These are phyloP conservation scores for Colletotrichum euphorbiae DNA, from an alignment of 2,329 filamentous ascomycete species.

Conservation along the genomic window DNA sequence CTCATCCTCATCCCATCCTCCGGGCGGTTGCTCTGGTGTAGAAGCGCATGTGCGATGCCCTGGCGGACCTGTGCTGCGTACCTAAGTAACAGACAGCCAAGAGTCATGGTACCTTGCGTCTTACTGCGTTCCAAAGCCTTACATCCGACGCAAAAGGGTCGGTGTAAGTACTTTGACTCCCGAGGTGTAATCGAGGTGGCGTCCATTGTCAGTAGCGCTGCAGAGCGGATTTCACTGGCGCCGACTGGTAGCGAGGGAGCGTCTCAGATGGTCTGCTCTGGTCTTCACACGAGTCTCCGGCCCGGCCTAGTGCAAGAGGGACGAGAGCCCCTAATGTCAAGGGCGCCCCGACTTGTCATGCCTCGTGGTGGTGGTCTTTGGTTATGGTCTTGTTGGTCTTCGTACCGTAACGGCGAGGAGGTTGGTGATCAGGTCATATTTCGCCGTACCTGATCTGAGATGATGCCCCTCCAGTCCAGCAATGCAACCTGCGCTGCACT, in stretches of 20 bases:
- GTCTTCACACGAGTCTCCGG: slow-evolving; percentile 30
- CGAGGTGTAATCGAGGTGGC: slow-evolving; percentile 24
- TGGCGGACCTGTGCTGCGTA: background rate
- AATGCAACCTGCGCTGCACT: slow-evolving; percentile 9
- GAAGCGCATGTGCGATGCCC: background rate
- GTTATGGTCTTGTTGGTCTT: slow-evolving; percentile 15
- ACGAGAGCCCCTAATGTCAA: background rate
- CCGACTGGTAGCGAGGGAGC: slow-evolving; percentile 28
- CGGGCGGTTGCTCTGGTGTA: background rate
- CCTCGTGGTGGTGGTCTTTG: slow-evolving; percentile 21
- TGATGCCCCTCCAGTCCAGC: background rate
- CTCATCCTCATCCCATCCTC: slow-evolving; percentile 7
- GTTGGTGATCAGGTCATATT: too few species aligned
- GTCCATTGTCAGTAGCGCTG: slow-evolving; percentile 18
- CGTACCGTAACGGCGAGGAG: slow-evolving; percentile 3
- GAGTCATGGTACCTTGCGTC: too few species aligned
- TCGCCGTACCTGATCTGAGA: background rate
- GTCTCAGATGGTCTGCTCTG: slow-evolving; percentile 18
- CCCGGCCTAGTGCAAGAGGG: slow-evolving; percentile 3
- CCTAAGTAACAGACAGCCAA: too few species aligned
- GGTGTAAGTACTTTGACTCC: background rate
- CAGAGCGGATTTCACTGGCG: slow-evolving; percentile 21
- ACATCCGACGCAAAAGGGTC: too few species aligned
- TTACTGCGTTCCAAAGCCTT: background rate
- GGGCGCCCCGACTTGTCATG: slow-evolving; percentile 15